phyloP scores from a whole-genome alignment of 2,329 filamentous ascomycete species.

The Sclerotinia borealis region DNA sequence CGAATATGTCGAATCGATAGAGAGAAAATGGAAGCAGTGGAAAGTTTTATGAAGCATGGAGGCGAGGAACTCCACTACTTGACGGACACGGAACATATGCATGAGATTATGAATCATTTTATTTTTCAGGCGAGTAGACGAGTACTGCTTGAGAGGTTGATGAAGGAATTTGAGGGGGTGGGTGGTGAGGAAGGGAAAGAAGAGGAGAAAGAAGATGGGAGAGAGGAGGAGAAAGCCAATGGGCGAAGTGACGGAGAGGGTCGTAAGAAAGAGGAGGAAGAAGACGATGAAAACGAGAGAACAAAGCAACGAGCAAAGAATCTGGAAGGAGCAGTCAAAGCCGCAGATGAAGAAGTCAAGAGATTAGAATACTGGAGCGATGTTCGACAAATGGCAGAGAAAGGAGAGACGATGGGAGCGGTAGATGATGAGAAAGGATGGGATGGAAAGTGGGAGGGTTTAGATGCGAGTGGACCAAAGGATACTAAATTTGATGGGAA shows the following conservation, averaged over 20 bases:
- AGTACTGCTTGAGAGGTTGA: constrained; percentile 66
- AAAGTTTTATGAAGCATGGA: constrained; percentile 73
- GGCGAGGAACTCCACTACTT: constrained; percentile 72
- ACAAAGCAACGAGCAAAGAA: constrained; percentile 49
- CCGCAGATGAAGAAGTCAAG: constrained; percentile 74
- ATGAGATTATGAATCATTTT: constrained; percentile 78
- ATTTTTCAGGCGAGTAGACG: constrained; percentile 84
- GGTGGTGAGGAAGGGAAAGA: constrained; percentile 39
- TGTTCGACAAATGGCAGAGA: constrained; percentile 59
- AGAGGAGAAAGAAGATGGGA: constrained; percentile 28
- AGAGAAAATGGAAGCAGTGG: constrained; percentile 80
- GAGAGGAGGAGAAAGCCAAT: no score
- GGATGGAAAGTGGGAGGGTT: constrained; percentile 27
- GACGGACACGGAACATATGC: constrained; percentile 60
- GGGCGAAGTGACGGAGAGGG: neutral
- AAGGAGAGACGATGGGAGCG: constrained; percentile 34
- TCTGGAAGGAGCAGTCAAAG: constrained; percentile 66
- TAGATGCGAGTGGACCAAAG: constrained; percentile 30
- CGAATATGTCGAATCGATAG: constrained; percentile 73
- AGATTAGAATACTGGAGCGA: constrained; percentile 86
- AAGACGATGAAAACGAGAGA: constrained; percentile 31
- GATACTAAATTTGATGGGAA: constrained; percentile 26
- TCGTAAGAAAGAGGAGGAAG: constrained; percentile 5
- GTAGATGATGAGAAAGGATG: constrained; percentile 29
- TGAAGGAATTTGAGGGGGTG: constrained; percentile 53